Evolutionary conservation across 1,284 basidiomycete species (phyloP).

Genomic region (Ganoderma lingzhi): DNA sequence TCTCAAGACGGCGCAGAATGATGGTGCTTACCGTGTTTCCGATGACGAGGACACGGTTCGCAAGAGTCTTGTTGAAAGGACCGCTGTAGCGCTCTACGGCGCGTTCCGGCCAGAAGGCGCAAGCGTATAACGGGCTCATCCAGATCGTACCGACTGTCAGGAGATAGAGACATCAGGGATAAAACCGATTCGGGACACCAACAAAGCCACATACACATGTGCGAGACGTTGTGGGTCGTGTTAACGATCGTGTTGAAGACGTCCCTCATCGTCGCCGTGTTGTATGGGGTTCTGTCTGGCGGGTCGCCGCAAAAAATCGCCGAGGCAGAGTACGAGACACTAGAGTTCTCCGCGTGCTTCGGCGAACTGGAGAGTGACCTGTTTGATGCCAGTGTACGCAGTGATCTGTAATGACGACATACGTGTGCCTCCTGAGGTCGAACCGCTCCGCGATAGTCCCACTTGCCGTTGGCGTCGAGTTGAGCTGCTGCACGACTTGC

Average conservation of each 20-base stretch:
- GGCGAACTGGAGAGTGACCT: background rate
- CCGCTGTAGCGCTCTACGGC: conserved; percentile 36
- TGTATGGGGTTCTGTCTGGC: conserved; percentile 16
- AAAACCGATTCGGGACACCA: background rate
- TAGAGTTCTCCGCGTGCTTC: conserved; percentile 9
- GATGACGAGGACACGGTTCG: conserved; percentile 33
- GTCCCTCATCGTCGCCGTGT: conserved; percentile 21
- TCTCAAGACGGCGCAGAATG: too few species aligned
- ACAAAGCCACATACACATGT: conserved; percentile 28
- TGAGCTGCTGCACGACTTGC: background rate
- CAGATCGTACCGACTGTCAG: conserved; percentile 22
- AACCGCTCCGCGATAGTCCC: background rate
- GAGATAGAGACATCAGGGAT: background rate
- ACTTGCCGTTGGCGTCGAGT: background rate
- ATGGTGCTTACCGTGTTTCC: conserved; percentile 28
- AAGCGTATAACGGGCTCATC: conserved; percentile 15
- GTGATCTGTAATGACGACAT: background rate
- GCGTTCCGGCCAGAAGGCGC: conserved; percentile 31
- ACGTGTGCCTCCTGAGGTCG: background rate
- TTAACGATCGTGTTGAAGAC: conserved; percentile 31
- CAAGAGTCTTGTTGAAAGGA: conserved; percentile 34
- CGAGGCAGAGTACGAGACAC: conserved; percentile 7
- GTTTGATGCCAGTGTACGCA: background rate
- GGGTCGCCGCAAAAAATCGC: conserved; percentile 32
- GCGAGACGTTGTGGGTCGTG: conserved; percentile 26